A percentile compares a stretch with the other conserved stretches of the same genome.
These are phyloP conservation scores for Crithidia fasciculata DNA, from an alignment of 208 protist species.

Conservation along the genomic window DNA sequence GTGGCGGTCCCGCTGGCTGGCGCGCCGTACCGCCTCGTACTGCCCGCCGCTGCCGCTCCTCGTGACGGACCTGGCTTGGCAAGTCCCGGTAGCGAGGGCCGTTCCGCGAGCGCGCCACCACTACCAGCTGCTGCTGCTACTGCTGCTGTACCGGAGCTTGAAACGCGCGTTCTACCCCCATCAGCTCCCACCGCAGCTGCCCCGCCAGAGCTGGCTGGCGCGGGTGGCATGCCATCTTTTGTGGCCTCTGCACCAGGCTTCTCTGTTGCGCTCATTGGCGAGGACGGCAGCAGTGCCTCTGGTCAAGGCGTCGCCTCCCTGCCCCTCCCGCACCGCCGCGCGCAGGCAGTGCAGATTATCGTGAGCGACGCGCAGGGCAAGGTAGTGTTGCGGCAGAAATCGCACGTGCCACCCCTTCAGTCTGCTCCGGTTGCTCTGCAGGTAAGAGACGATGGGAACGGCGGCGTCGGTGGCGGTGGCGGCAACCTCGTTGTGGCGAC, in stretches of 20 bases:
- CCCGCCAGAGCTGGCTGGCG: background rate
- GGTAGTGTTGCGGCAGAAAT: constrained; percentile 57
- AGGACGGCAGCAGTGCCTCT: constrained; percentile 53
- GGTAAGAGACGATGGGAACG: constrained; percentile 37
- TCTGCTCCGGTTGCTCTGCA: constrained; percentile 29
- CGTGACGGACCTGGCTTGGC: background rate
- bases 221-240: constrained; percentile 41
- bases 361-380: constrained; percentile 49
- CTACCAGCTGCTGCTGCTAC: background rate
- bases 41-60: constrained; percentile 31
- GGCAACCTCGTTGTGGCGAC: constrained; percentile 29
- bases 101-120: background rate
- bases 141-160: constrained; percentile 47
- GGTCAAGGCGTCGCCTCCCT: constrained; percentile 50
- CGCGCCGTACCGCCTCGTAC: constrained; percentile 66
- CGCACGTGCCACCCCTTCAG: constrained; percentile 56
- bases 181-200: background rate
- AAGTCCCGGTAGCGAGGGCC: background rate
- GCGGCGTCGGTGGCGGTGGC: background rate
- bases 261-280: constrained; percentile 58
- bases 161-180: constrained; percentile 42
- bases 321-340: constrained; percentile 45
- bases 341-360: constrained; percentile 58
- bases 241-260: constrained; percentile 48
- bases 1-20: constrained; percentile 47